Evolutionary conservation across 208 protist genomes (phyloP), one percentile per base, ranked within the genome.

Genomic region (Leishmania aethiopica): DNA sequence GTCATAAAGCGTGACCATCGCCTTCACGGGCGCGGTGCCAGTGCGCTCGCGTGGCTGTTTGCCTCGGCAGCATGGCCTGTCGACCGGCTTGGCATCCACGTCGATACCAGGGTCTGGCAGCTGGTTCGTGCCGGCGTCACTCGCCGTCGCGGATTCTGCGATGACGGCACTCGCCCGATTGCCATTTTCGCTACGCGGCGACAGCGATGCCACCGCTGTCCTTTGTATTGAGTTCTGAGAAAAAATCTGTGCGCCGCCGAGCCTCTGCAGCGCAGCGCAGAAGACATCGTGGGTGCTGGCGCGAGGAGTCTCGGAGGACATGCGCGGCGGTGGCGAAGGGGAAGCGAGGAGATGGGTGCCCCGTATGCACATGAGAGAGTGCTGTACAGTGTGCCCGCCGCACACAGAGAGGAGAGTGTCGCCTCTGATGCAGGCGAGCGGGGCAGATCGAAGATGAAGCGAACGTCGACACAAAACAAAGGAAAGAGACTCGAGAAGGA

Each of bases 221-320:
- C 28, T 51, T 32, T 77, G 28, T 77, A 51, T 40, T 22, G 5
- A 10, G 35, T 22, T 22, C 47, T 57, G 35, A 42, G 73, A 10
- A 32, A 59, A 59, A 28, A 77, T 62, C 3, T 47, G 19, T 17
- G 55, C 57, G 1, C 42, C 55, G 35, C n/a, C 55, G 2, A 84
- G 67, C 0, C 32, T 45, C 51, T 70, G 75, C 51, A 84, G 45
- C 55, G 78, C 45, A 37, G 47, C 69, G 62, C 81, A 84, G 55
- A 84, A 84, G 1, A 37, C 13, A 45, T 32, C 55, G 42, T 84
- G 80, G 7, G 80, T 80, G 76, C 81, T 84, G 51, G 57, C 75
- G 40, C 37, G 70, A 62, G 73, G 51, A 47, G 73, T 62, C 45
- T 53, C 42, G 3, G 57, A 59, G 40, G 73, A n/a, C 47, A 64